Conservation (phyloP, 495 filamentous ascomycete genomes). For the Glarea lozoyensis region DNA sequence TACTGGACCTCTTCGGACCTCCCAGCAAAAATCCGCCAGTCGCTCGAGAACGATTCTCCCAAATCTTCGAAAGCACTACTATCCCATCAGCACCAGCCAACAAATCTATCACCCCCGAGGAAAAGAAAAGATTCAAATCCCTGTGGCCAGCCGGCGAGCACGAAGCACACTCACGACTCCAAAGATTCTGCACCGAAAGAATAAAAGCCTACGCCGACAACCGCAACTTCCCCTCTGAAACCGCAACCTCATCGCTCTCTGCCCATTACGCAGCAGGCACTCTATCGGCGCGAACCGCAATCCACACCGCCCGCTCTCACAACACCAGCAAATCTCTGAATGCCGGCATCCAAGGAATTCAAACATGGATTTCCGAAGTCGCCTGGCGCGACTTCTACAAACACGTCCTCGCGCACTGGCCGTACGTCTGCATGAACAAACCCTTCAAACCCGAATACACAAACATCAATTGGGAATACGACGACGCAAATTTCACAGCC, state of each 20-base stretch:
- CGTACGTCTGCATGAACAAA: conserved; percentile 90
- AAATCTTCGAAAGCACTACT: conserved; percentile 53
- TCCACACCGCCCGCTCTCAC: conserved; percentile 52
- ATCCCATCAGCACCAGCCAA: conserved; percentile 58
- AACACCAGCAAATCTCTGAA: conserved; percentile 66
- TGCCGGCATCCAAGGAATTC: conserved; percentile 56
- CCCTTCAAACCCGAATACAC: conserved; percentile 85
- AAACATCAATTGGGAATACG: conserved; percentile 76
- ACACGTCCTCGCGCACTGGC: conserved; percentile 79
- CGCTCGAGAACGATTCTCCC: conserved; percentile 40
- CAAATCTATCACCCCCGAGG: conserved; percentile 51
- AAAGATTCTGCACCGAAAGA: conserved; percentile 62
- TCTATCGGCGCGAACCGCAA: conserved; percentile 66
- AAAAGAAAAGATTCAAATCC: conserved; percentile 43
- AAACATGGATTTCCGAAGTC: conserved; percentile 76
- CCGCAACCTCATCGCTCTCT: conserved; percentile 64
- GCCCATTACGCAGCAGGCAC: conserved; percentile 73
- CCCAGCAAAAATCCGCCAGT: conserved; percentile 51
- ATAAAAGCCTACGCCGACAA: conserved; percentile 49
- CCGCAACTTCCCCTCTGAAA: conserved; percentile 50
- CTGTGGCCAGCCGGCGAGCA: conserved; percentile 79
- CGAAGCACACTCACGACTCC: conserved; percentile 56
- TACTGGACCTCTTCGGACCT: conserved; percentile 49
- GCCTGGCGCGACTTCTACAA: conserved; percentile 94
- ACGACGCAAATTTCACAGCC: conserved; percentile 52